Evolutionary conservation across 768 basidiomycete genomes (phyloP).

Genomic region (Agaricus sinodeliciosus): DNA sequence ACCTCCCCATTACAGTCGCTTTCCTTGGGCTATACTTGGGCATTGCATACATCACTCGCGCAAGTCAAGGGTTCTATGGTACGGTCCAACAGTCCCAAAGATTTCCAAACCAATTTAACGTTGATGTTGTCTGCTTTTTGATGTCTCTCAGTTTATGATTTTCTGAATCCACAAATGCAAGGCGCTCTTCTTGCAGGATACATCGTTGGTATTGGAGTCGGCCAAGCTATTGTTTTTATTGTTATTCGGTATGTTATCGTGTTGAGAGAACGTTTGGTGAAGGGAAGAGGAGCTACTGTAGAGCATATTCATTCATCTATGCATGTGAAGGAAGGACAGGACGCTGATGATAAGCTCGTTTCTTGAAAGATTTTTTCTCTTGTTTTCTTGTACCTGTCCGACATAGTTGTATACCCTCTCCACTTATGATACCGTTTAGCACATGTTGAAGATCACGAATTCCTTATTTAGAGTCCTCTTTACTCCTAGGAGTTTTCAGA

Average conservation of each 20-base stretch:
- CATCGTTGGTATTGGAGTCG: slow-evolving; percentile 52
- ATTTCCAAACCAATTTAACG: background rate
- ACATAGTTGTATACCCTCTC: too few relatives aligned
- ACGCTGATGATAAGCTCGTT: too few relatives aligned
- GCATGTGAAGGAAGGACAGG: too few relatives aligned
- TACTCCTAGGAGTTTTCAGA: too few relatives aligned
- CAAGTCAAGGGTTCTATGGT: slow-evolving; percentile 62
- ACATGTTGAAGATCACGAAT: too few relatives aligned
- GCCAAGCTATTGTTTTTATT: slow-evolving; percentile 43
- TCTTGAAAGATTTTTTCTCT: too few relatives aligned
- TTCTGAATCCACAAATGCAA: slow-evolving; percentile 49
- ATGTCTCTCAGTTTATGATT: slow-evolving; percentile 45
- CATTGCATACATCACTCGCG: slow-evolving; percentile 61
- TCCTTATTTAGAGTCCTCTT: too few relatives aligned
- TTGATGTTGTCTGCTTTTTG: background rate
- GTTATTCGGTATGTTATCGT: slow-evolving; percentile 35
- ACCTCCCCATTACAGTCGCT: slow-evolving; percentile 39
- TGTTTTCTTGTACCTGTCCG: too few relatives aligned
- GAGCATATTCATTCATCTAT: too few relatives aligned
- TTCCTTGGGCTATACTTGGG: slow-evolving; percentile 53
- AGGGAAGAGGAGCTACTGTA: background rate
- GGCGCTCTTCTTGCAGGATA: slow-evolving; percentile 47
- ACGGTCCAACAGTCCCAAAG: slow-evolving; percentile 17
- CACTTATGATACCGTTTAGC: too few relatives aligned
- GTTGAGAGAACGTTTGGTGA: slow-evolving; percentile 24